Percentiles rank a stretch among this genome's conserved stretches.
Conservation (phyloP, 2,329 filamentous ascomycete genomes). For the Chrysoporthe austroafricana region DNA sequence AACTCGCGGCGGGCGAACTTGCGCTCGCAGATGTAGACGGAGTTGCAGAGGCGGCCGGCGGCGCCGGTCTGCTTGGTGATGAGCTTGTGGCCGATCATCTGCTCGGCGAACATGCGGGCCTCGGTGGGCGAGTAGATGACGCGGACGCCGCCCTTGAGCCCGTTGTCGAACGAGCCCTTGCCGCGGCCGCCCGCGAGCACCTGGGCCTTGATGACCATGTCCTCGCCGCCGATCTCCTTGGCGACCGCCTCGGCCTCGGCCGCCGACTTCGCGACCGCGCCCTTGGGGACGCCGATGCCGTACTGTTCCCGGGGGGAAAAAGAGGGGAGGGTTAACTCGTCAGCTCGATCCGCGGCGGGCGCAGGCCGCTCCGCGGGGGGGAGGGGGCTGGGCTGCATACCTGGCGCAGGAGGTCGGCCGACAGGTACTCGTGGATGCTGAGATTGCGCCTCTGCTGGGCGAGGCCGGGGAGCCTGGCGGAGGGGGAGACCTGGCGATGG, state of each 20-base stretch:
- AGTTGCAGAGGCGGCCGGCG: slow-evolving; percentile 88
- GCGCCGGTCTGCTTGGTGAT: slow-evolving; percentile 99
- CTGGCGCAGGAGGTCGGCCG: slow-evolving; percentile 83
- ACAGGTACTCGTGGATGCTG: slow-evolving; percentile 98
- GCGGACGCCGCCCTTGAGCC: slow-evolving; percentile 96
- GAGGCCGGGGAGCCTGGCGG: slow-evolving; percentile 64
- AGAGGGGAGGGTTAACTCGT: slow-evolving; percentile 31
- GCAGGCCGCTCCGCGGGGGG: too few species aligned
- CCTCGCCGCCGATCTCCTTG: slow-evolving; percentile 87
- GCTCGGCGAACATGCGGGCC: slow-evolving; percentile 96
- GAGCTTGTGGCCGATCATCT: slow-evolving; percentile 99
- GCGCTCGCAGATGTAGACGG: slow-evolving; percentile 99
- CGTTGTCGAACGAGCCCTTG: slow-evolving; percentile 97
- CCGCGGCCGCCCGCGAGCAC: slow-evolving; percentile 96
- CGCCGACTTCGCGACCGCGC: slow-evolving; percentile 79
- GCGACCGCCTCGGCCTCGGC: slow-evolving; percentile 91
- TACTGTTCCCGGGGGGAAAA: slow-evolving; percentile 61
- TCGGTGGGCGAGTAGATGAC: slow-evolving; percentile 98
- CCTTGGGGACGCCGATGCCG: slow-evolving; percentile 90
- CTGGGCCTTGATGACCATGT: slow-evolving; percentile 99
- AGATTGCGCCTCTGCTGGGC: slow-evolving; percentile 83
- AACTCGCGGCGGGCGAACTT: slow-evolving; percentile 99
- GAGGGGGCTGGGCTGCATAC: slow-evolving; percentile 44
- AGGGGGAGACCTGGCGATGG: slow-evolving; percentile 48
- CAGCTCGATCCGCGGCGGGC: slow-evolving; percentile 19